These are phyloP conservation scores for Colletotrichum trifolii DNA, from an alignment of 2,329 filamentous ascomycete genomes.

Conservation along the genomic window DNA sequence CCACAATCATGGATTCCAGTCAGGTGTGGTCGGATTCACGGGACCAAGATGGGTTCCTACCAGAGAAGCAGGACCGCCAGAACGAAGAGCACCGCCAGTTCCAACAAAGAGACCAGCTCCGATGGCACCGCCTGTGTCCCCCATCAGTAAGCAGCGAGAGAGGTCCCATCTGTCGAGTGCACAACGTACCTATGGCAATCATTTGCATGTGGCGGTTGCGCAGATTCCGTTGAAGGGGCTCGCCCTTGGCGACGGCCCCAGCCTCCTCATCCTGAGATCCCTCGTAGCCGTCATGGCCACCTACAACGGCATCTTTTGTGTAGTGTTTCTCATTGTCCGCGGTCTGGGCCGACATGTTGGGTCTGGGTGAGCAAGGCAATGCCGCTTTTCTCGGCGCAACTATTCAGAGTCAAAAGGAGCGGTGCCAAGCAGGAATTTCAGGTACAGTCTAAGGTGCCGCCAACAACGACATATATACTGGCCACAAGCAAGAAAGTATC, in stretches of 20 bases:
- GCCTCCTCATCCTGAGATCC: constrained; percentile 48
- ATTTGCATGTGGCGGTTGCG: constrained; percentile 70
- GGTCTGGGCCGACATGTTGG: constrained; percentile 28
- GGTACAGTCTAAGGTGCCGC: too few species aligned
- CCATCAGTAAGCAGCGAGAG: constrained; percentile 51
- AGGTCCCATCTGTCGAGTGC: too few species aligned
- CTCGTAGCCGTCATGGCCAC: constrained; percentile 12
- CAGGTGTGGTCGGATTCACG: neutral
- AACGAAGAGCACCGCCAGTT: constrained; percentile 62
- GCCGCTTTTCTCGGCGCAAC: neutral
- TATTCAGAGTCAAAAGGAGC: neutral
- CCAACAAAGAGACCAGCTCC: constrained; percentile 73
- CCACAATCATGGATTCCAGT: constrained; percentile 54
- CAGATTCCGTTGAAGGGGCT: constrained; percentile 48
- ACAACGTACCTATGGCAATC: constrained; percentile 65
- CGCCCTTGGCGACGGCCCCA: constrained; percentile 44
- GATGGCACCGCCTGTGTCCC: constrained; percentile 71
- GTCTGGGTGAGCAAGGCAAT: neutral
- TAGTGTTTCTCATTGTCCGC: constrained; percentile 29
- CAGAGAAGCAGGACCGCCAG: constrained; percentile 59
- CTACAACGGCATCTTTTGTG: constrained; percentile 18
- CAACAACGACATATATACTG: constrained; percentile 12
- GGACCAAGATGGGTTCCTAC: constrained; percentile 47
- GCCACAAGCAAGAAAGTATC: too few species aligned
- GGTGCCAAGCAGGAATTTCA: too few species aligned